Evolutionary conservation across 148 eudicot genomes (phyloP), one percentile per base, ranked within the genome.

Genomic region (Dianthus caryophyllus): DNA sequence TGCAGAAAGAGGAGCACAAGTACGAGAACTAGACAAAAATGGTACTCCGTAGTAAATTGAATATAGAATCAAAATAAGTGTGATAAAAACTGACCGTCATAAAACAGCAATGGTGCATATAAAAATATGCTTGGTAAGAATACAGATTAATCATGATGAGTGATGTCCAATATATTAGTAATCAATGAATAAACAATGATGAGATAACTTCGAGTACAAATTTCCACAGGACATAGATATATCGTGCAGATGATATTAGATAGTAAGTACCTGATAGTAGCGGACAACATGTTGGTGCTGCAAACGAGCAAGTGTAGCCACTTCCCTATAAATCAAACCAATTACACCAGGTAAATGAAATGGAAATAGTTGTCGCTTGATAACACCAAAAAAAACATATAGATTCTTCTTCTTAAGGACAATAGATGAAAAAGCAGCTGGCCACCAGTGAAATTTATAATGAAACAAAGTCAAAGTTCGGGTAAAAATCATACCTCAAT

Each of bases 231-330:
- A 30, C 16, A 39, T 38, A 33, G 38, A 33, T 52, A 33, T 29
- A 27, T 27, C 1, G 48, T 9, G 8, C 51, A 61, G 30, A 67
- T 25, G 26, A 21, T 44, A 68, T 31, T 48, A 59, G 22, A 56
- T 36, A 62, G 22, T 44, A 24, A 55, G 50, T 71, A 90, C 98
- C 92, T 94, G 98, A 80, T 94, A 94, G 72, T 94, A 94, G 50
- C 97, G 95, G 64, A 94, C 98, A 43, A 94, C 92, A 73, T 94
- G 98, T 63, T 90, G 98, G 73, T 94, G 97, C 85, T 94, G 98
- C 82, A 94, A 84, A 64, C 97, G 88, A 68, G 98, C 84, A 76
- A 94, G 96, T 38, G 98, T 94, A 20, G 96, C 90, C 25, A 94
- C 98, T 84, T 94, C 97, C 86, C 98, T 94, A 69, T 51, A 63